Conservation (phyloP, 225 moss, liverwort and hornwort genomes). For the Anthoceros angustus region DNA sequence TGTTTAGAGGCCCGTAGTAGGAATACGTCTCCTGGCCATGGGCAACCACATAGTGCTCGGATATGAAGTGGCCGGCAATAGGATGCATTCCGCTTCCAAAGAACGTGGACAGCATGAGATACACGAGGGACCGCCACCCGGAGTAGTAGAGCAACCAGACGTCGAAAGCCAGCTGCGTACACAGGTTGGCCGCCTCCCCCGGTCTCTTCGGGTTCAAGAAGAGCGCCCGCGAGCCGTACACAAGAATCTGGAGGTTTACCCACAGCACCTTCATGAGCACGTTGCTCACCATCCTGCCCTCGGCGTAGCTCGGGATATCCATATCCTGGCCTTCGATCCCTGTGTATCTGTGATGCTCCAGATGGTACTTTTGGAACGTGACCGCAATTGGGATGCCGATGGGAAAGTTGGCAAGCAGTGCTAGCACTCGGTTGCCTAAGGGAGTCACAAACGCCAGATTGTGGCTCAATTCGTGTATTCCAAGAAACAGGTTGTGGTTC, state of each 20-base stretch:
- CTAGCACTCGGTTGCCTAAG: conserved; percentile 64
- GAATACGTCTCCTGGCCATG: conserved; percentile 94
- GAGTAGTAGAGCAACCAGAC: conserved; percentile 32
- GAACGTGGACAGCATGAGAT: conserved; percentile 74
- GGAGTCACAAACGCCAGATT: conserved; percentile 62
- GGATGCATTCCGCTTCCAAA: conserved; percentile 93
- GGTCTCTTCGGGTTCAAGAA: conserved; percentile 89
- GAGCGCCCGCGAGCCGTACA: conserved; percentile 75
- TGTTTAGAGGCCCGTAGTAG: conserved; percentile 78
- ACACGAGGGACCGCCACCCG: conserved; percentile 59
- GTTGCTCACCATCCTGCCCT: conserved; percentile 69
- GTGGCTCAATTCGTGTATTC: conserved; percentile 93
- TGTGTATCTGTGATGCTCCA: conserved; percentile 86
- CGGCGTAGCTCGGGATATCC: conserved; percentile 82
- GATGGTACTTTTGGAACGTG: conserved; percentile 94
- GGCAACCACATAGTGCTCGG: conserved; percentile 81
- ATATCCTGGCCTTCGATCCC: conserved; percentile 96
- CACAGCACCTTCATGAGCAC: conserved; percentile 34
- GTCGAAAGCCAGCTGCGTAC: conserved; percentile 45
- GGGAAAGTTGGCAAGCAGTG: conserved; percentile 64
- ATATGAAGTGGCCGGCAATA: conserved; percentile 84
- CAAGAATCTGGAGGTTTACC: conserved; percentile 87
- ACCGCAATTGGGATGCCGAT: conserved; percentile 93
- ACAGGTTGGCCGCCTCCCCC: conserved; percentile 71
- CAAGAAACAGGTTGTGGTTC: conserved; percentile 90